Evolutionary conservation across 1,284 basidiomycete genomes (phyloP), one percentile per base, ranked within the genome.

Genomic region (Sparassis latifolia): DNA sequence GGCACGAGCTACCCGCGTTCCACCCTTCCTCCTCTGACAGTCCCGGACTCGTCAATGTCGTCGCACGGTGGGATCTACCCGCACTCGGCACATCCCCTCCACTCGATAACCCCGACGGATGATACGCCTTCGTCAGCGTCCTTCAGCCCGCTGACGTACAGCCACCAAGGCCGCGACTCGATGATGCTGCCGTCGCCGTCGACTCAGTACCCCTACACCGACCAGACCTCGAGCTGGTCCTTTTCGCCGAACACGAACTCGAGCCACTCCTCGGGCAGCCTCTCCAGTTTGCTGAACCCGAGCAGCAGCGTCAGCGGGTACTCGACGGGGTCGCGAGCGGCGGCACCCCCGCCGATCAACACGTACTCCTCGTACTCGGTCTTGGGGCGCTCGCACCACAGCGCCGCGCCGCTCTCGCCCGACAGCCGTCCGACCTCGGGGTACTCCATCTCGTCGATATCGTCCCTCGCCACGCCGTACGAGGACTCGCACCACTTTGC

Each of bases 391-490:
- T 70, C 70, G 43, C 83, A 84, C 55, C 83, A 84, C 56, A 84
- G 78, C 42, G 75, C 81, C 3, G 85, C 84, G 0, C 86, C 84
- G 3, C 65, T 87, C 52, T 90, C 88, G 2, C 88, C 89, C 2
- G 88, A 90, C 62, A 86, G 85, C 65, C 80, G 88, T 46, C 88
- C 88, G 2, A 84, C 82, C 1, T 89, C 88, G 0, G 86, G 88
- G 10, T 91, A 91, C 65, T 89, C 86, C 31, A 86, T 87, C 50
- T 82, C 85, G 2, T 88, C 86, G 10, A 83, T 86, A 58, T 83
- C 82, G 0, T 86, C 85, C 10, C 63, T 87, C 56, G 75, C 82
- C 29, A 62, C 63, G 40, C 60, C 62, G 1, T 89, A 88, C 64
- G 82, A 84, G 45, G 84, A 89, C 49, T 70, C 70, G 1, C 62